These are phyloP conservation scores for Gastrolobium bilobum DNA, from an alignment of 306 rosid species.

Conservation along the genomic window DNA sequence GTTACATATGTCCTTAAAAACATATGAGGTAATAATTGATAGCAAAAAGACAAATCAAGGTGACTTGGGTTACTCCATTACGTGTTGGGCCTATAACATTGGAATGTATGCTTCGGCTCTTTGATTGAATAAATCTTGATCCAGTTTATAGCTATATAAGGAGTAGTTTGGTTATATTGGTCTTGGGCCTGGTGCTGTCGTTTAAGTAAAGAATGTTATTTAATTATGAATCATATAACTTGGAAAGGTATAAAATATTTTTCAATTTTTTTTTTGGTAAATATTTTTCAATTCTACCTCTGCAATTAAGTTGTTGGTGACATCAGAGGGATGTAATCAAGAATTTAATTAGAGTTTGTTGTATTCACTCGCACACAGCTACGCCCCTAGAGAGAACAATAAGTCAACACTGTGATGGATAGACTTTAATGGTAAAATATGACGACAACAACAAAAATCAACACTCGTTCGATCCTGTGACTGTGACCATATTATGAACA, in stretches of 20 bases:
- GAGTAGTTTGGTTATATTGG: neutral
- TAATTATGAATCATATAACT: no score
- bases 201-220: neutral
- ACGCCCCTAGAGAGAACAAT: neutral
- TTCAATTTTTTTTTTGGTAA: no score
- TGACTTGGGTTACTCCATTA: neutral
- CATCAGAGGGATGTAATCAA: neutral
- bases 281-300: neutral
- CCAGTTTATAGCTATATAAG: no score
- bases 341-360: neutral
- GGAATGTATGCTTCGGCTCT: neutral
- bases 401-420: conserved; percentile 9
- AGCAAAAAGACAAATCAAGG: neutral
- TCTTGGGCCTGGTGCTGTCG: neutral
- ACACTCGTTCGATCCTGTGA: neutral
- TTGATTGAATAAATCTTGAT: no score
- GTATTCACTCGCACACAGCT: neutral
- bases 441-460: neutral
- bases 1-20: neutral
- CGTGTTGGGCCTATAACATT: neutral
- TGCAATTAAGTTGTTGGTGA: neutral
- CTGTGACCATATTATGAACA: neutral
- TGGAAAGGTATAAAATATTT: no score
- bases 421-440: conserved; percentile 1
- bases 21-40: neutral